A percentile compares a stretch with the other conserved stretches of the same genome.
These are phyloP conservation scores for Umbelopsis sp. DNA, from an alignment of 192 early-diverging fungal genomes.

Conservation along the genomic window DNA sequence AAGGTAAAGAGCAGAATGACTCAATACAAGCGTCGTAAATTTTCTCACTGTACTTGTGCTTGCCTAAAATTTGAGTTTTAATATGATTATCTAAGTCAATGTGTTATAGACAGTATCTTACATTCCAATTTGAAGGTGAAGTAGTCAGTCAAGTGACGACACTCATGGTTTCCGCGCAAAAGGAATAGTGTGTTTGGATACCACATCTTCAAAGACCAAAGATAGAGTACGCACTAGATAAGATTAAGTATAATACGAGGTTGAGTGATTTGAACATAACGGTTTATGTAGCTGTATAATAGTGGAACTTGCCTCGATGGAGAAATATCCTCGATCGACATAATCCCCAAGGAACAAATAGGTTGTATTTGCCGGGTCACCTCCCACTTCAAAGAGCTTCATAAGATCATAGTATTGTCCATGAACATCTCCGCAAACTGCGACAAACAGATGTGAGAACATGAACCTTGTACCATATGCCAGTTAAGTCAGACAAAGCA, in stretches of 20 bases:
- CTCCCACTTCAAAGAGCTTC: conserved; percentile 98
- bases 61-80: conserved; percentile 51
- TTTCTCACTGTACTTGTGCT: conserved; percentile 91
- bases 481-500: neutral
- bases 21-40: conserved; percentile 92
- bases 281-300: neutral
- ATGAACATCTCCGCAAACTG: conserved; percentile 97
- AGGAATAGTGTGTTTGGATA: conserved; percentile 85
- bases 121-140: conserved; percentile 99
- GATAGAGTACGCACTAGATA: conserved; percentile 83
- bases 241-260: neutral
- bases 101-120: conserved; percentile 41
- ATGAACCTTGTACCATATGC: neutral
- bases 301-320: conserved; percentile 74
- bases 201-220: conserved; percentile 92
- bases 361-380: conserved; percentile 85
- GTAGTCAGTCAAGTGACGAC: conserved; percentile 95
- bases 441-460: neutral
- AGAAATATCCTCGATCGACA: conserved; percentile 97
- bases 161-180: conserved; percentile 96
- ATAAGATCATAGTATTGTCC: conserved; percentile 98
- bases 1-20: conserved; percentile 90
- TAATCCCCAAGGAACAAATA: conserved; percentile 97
- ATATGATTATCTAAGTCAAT: neutral
- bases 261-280: neutral